Base-by-base conservation (phyloP, 1,284 basidiomycete species). In the Rhodotorula sp. region DNA sequence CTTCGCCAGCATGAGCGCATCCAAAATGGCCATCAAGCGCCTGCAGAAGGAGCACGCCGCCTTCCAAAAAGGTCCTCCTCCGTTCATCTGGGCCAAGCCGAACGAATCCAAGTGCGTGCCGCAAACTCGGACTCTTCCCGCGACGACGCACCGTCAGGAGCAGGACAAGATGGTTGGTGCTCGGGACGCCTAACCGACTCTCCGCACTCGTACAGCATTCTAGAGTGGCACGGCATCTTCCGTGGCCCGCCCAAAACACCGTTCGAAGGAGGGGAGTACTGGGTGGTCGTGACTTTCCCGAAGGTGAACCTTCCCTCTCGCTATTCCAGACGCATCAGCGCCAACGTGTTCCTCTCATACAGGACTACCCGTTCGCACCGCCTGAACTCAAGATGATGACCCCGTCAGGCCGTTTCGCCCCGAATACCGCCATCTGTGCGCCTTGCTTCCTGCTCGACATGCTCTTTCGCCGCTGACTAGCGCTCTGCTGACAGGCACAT, bases 281-380 rank as follows among this genome's bases (percentile, higher is more conserved):
- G 77, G 67, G 79, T 77, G 3, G 71, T 72, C 27, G 58, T 79
- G n/a, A 55, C 61, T 17, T 78, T 79, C 57, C 74, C 73, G 3
- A 66, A 70, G 58, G 63, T 63, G 21, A 34, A 53, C 14, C 3
- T n/a, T 42, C 23, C 9, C 21, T 19, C 57, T 4, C 25, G 23
- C 55, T 16, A 7, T 4, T 7, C 50, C 34, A 3, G 2, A 42
- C 27, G 21, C n/a, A 7, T 3, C n/a, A 4, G 19, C 19, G 4
- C 8, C 7, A 16, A 9, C 25, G 10, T 53, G 52, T 7, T 44
- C 21, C 13, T 19, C 49, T 44, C 27, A 5, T 21, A 16, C 41
- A 76, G 57, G 70, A 79, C 25, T 80, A 80, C 61, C 79, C 79
- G 3, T 80, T 80, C 44, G 76, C 75, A 12, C 79, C 79, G 9